Evolutionary conservation across 495 filamentous ascomycete species (phyloP), one percentile per base, ranked within the genome.

Genomic region (Xylaria longipes): DNA sequence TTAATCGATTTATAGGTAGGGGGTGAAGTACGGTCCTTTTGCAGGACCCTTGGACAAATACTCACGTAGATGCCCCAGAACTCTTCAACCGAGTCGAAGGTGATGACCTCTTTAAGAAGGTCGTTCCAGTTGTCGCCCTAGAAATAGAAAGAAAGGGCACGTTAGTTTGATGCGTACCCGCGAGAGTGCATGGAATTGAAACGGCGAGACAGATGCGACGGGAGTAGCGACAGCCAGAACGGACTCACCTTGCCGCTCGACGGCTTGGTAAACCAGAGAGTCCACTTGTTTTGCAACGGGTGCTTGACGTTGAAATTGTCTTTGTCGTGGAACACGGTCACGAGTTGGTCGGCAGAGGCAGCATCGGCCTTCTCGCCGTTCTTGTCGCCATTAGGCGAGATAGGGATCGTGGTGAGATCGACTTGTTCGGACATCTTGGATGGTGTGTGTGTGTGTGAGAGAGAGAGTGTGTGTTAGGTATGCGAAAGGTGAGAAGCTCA

Each of bases 221-320:
- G 20, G 57, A 66, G 48, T 8, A 31, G 35, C 0, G 6, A 41
- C 11, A 22, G 52, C 39, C 43, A 29, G 52, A 54, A 52, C 39
- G 67, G 56, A 73, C 88, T 64, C 77, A 97, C 96, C 92, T 97
- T 98, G 82, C 94, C 94, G 80, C 91, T 96, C 45, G 96, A 93
- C 39, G 96, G 96, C 87, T 99, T 99, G 78, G 96, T 99, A 85
- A 98, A 99, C 96, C 96, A 99, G 63, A 99, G 85, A 27, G 97
- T 98, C 96, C 96, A 99, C 76, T 92, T 91, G 84, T 97, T 91
- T 88, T 96, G 94, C 63, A 99, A 85, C 50, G 94, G 95, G 80
- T 99, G 96, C 86, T 98, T 98, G 79, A 98, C 95, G 78, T 97
- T 98, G 88, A 99, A 99, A 86, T 98, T 97, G 65, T 98, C 92